phyloP scores from a whole-genome alignment of 805 yeast species.

The Nakazawaea populi region DNA sequence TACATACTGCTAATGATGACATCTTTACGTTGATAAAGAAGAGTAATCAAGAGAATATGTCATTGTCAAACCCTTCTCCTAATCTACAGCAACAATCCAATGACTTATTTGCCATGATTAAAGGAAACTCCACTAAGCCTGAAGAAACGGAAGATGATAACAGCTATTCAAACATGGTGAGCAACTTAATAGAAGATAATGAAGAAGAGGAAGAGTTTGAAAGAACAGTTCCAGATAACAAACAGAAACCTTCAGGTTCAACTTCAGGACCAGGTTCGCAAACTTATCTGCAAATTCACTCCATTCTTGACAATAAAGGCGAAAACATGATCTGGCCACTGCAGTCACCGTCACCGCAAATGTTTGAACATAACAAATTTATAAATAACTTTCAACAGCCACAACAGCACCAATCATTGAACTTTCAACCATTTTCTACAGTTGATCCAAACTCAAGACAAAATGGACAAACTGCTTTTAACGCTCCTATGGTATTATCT shows the following conservation, averaged over 20 bases:
- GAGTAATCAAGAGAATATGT: not conserved
- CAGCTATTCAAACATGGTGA: conserved; percentile 1
- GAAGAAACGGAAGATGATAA: not conserved
- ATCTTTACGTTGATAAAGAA: conserved; percentile 2
- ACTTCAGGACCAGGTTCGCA: not conserved
- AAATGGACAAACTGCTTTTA: no score
- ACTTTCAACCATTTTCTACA: conserved; percentile 1
- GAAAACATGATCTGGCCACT: not conserved
- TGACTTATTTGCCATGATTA: not conserved
- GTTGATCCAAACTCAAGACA: not conserved
- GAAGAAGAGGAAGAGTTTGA: not conserved
- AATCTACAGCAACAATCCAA: not conserved
- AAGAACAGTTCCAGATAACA: not conserved
- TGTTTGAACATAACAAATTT: not conserved
- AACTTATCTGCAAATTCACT: not conserved
- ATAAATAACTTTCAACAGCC: not conserved
- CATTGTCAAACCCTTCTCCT: not conserved
- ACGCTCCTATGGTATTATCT: no score
- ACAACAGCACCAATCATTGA: conserved; percentile 17
- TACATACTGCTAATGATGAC: conserved; percentile 1
- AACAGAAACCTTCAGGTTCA: not conserved
- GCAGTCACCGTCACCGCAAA: not conserved
- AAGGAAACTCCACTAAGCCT: not conserved
- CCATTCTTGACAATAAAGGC: not conserved
- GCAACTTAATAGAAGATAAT: conserved; percentile 2